Evolutionary conservation across 176 grass and related monocot species (phyloP), one percentile per base, ranked within the genome.

Genomic region (Pharus latifolius): DNA sequence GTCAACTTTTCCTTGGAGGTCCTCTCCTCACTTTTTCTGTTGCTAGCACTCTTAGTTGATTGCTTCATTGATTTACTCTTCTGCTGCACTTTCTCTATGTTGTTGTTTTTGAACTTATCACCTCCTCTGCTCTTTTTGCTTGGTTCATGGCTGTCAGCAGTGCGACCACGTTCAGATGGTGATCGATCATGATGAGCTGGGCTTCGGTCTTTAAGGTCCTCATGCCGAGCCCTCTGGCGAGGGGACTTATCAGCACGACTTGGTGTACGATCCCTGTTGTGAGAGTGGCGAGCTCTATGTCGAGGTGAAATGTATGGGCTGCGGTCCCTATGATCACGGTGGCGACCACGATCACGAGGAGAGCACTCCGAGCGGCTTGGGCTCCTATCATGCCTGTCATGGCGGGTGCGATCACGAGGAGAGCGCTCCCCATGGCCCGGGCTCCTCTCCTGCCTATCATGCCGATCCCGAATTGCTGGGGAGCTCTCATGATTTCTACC

Each of bases 61-160:
- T 82, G 91, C 84, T 81, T 96, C 1, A 28, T 1, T 44, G 84
- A 85, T 50, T 80, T 91, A 52, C 61, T 82, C 83, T 88, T 99
- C 45, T 70, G 67, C 52, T 60, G 70, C 40, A 70, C 47, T 24
- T 82, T 86, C 22, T 99, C 95, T 35, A 51, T 38, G 56, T 34
- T 88, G 73, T 53, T 93, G 66, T 53, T 77, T 63, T 91, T 79
- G 33, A 67, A 74, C 55, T 77, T 87, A 34, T 79, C 79, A 52
- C 57, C 61, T 13, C 45, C 59, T 80, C 73, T 76, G 58, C 41
- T 84, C 59, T 87, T 82, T 79, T 83, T 98, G 71, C 49, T 61
- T 42, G 78, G 33, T 69, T 88, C 84, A 67, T 73, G 84, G 41
- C 64, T 65, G 14, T 91, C 84, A 25, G 73, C 48, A 57, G 80